Evolutionary conservation across 202 grass and related monocot species (phyloP).

Genomic region (Panicum hallii): DNA sequence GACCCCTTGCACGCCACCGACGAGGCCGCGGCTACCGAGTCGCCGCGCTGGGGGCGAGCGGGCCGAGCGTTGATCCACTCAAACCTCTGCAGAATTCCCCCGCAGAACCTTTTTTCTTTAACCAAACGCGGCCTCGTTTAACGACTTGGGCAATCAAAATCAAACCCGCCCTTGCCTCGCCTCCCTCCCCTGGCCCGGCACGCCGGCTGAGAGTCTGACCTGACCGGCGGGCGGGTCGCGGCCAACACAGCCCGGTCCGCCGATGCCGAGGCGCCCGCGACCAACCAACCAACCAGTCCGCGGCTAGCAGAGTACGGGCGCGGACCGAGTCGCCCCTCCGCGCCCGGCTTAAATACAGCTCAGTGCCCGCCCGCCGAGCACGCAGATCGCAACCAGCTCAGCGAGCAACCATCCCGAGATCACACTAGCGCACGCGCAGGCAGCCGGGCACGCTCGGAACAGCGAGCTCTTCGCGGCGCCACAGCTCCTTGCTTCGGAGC

Average conservation of each 20-base stretch:
- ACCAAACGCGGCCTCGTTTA: too few species aligned
- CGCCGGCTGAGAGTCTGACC: background rate
- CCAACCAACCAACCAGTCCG: background rate
- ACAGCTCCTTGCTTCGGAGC: too few species aligned
- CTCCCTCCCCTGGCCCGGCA: too few species aligned
- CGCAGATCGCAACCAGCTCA: slow-evolving; percentile 25
- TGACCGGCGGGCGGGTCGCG: background rate
- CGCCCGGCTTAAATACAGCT: slow-evolving; percentile 36
- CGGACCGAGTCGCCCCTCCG: slow-evolving; percentile 31
- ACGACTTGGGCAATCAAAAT: too few species aligned
- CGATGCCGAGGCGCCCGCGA: slow-evolving; percentile 38
- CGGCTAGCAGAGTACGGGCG: background rate
- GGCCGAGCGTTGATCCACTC: too few species aligned
- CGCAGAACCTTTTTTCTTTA: too few species aligned
- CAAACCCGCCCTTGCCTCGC: too few species aligned
- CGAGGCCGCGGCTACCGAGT: too few species aligned
- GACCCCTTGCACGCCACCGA: too few species aligned
- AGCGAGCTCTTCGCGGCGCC: background rate
- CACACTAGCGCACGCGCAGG: slow-evolving; percentile 1
- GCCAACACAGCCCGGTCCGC: slow-evolving; percentile 21
- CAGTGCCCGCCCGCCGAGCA: background rate
- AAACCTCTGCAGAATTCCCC: too few species aligned
- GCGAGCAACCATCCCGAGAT: background rate
- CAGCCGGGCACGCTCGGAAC: background rate
- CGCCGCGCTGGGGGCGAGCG: too few species aligned